A percentile compares a stretch with the other conserved stretches of the same genome.
Conservation (phyloP, 495 filamentous ascomycete genomes). For the Podospora australis region DNA sequence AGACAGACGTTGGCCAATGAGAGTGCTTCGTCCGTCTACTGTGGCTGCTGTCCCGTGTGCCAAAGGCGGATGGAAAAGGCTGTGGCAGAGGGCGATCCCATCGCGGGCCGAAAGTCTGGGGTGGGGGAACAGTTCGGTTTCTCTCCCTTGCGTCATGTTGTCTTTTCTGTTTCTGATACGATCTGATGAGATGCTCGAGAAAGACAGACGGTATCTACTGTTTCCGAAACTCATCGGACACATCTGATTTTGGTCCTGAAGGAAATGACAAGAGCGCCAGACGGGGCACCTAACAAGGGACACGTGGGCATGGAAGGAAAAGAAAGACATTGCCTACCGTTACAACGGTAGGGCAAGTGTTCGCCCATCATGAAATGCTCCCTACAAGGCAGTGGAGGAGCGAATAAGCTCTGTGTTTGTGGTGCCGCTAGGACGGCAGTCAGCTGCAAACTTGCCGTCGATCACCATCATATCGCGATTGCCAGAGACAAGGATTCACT, state of each 20-base stretch:
- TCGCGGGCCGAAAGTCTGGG: not conserved
- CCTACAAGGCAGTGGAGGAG: not conserved
- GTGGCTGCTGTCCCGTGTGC: not conserved
- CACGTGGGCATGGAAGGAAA: not conserved
- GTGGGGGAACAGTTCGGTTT: not conserved
- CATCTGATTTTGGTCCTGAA: too few relatives aligned
- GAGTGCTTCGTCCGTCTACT: too few relatives aligned
- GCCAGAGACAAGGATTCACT: not conserved
- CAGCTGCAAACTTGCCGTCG: not conserved
- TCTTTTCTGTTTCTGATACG: not conserved
- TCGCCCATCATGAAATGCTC: not conserved
- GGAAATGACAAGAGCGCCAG: not conserved
- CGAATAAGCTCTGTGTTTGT: not conserved
- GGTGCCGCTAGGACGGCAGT: not conserved
- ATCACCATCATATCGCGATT: conserved; percentile 2
- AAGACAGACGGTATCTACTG: too few relatives aligned
- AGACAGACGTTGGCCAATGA: conserved; percentile 3
- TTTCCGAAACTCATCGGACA: too few relatives aligned
- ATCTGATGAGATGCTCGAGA: not conserved
- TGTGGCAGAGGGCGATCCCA: not conserved
- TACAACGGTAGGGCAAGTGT: not conserved
- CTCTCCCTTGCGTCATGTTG: not conserved
- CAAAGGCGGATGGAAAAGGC: not conserved
- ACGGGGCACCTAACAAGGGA: not conserved
- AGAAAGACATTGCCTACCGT: too few relatives aligned